Evolutionary conservation across 2,329 filamentous ascomycete genomes (phyloP).

Genomic region (Sporothrix luriei): DNA sequence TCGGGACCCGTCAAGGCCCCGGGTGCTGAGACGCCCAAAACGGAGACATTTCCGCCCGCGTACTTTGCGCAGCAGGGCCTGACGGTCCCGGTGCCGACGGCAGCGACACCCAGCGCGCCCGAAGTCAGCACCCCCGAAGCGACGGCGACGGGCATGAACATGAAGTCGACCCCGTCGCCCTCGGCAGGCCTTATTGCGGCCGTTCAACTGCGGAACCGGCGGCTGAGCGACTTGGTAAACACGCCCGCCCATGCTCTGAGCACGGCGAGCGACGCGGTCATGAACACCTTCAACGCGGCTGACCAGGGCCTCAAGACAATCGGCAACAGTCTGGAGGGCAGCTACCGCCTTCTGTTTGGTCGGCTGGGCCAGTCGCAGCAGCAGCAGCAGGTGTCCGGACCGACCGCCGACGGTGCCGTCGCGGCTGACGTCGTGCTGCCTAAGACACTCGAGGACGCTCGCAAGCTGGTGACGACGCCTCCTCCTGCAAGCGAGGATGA

Average conservation of each 20-base stretch:
- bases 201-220: conserved; percentile 65
- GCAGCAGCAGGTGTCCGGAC: conserved; percentile 26
- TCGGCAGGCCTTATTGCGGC: conserved; percentile 49
- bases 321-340: conserved; percentile 84
- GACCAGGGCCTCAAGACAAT: conserved; percentile 93
- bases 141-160: conserved; percentile 41
- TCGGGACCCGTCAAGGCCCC: conserved; percentile 66
- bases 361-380: conserved; percentile 71
- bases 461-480: conserved; percentile 80
- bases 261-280: conserved; percentile 79
- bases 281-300: conserved; percentile 84
- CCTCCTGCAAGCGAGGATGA: conserved; percentile 62
- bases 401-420: conserved; percentile 51
- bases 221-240: conserved; percentile 83
- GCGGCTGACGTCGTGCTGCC: conserved; percentile 62
- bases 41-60: conserved; percentile 61
- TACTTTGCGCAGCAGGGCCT: conserved; percentile 51
- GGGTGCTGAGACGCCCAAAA: conserved; percentile 48
- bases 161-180: conserved; percentile 46
- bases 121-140: conserved; percentile 41
- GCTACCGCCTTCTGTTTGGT: conserved; percentile 90
- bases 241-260: conserved; percentile 79
- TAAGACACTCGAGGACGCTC: conserved; percentile 88
- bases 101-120: conserved; percentile 41
- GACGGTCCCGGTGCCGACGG: conserved; percentile 39